phyloP scores from a whole-genome alignment of 345 rosid species.

The Lenwebbia sp. region DNA sequence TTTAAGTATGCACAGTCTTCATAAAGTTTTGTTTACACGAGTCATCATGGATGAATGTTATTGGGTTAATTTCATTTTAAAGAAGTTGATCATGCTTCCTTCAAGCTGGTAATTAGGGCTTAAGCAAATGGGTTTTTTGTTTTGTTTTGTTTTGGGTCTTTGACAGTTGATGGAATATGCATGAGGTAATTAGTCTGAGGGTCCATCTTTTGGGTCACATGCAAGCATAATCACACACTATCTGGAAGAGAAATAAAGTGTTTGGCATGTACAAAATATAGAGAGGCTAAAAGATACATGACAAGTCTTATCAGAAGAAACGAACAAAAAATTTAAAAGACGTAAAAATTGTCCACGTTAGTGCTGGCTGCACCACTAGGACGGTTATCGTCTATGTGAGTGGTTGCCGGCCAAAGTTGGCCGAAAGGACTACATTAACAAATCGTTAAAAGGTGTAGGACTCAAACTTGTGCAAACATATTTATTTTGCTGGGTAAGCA shows the following conservation, averaged over 20 bases:
- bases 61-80: not conserved
- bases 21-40: not conserved
- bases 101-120: not conserved
- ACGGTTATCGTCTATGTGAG: too few species aligned
- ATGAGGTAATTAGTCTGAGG: not conserved
- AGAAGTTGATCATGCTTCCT: not conserved
- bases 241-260: not conserved
- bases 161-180: not conserved
- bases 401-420: too few species aligned
- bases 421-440: too few species aligned
- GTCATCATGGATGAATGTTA: not conserved
- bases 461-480: not conserved
- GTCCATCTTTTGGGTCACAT: not conserved
- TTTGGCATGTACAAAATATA: not conserved
- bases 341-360: too few species aligned
- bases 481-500: not conserved
- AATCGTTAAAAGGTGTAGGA: too few species aligned
- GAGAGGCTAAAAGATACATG: not conserved
- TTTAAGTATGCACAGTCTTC: not conserved
- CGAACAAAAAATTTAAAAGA: not conserved
- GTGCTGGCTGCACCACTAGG: accelerated
- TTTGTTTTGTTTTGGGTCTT: not conserved
- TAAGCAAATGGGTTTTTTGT: not conserved
- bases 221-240: not conserved
- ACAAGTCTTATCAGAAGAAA: not conserved